Conservation (phyloP, 73 alveolate genomes). For the Effrenium voratum region DNA sequence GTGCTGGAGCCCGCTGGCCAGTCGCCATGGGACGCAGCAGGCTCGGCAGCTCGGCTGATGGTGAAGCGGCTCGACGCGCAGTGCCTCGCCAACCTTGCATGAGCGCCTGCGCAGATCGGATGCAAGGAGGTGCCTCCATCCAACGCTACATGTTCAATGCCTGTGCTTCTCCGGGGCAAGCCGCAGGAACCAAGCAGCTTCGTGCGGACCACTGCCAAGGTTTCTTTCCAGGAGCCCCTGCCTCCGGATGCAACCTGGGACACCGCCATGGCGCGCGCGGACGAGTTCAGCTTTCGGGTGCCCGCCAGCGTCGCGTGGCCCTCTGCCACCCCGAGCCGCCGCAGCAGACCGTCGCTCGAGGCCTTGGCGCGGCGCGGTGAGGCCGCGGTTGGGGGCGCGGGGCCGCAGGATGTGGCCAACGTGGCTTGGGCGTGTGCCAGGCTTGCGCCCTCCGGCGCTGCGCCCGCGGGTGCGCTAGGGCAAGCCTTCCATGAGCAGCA, state of each 20-base stretch:
- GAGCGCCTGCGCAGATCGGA: not conserved
- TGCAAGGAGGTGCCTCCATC: not conserved
- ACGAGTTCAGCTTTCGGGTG: constrained; percentile 1
- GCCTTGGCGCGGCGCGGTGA: not conserved
- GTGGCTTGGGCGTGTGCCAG: not conserved
- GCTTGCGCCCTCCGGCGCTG: not conserved
- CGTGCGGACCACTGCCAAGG: constrained; percentile 24
- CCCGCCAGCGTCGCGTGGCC: not conserved
- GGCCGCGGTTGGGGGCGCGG: not conserved
- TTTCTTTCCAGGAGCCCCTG: not conserved
- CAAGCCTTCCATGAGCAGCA: constrained; percentile 11
- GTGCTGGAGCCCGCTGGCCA: not conserved
- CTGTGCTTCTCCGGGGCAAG: not conserved
- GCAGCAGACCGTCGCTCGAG: not conserved
- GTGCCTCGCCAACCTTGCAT: constrained; percentile 40
- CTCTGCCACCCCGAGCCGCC: not conserved
- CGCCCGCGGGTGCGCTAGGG: not conserved
- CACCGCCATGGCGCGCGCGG: not conserved
- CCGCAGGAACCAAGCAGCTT: constrained; percentile 51
- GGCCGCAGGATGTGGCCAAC: constrained; percentile 31
- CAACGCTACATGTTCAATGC: not conserved
- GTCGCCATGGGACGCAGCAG: not conserved
- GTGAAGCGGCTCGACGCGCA: constrained; percentile 35
- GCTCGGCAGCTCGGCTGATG: not conserved
- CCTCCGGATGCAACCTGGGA: not conserved